These are phyloP conservation scores for Sporothrix sp. DNA, from an alignment of 2,329 filamentous ascomycete genomes.

Conservation along the genomic window DNA sequence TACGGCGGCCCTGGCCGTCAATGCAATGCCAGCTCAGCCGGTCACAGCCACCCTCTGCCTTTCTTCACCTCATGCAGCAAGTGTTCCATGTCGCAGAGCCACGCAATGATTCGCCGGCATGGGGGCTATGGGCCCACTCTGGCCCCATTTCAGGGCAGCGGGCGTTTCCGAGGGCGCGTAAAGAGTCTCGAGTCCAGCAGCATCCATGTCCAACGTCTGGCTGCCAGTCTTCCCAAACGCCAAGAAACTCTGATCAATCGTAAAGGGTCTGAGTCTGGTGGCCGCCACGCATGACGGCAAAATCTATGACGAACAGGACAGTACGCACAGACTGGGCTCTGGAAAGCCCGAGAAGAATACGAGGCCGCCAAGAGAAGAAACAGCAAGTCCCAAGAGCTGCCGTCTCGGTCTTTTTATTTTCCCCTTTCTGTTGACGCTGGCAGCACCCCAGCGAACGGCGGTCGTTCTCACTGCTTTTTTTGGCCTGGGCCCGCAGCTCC, in stretches of 20 bases:
- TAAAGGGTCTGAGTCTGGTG: not conserved
- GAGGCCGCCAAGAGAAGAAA: no score
- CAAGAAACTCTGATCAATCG: slow-evolving; percentile 7
- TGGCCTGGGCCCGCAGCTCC: no score
- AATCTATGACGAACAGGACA: not conserved
- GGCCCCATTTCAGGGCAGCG: slow-evolving; percentile 22
- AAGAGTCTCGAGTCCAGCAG: slow-evolving; percentile 8
- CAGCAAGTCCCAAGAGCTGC: no score
- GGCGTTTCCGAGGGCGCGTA: slow-evolving; percentile 36
- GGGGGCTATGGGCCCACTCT: slow-evolving; percentile 21
- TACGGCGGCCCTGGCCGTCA: slow-evolving; percentile 3
- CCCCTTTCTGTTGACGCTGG: no score
- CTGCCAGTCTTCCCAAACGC: slow-evolving; percentile 4
- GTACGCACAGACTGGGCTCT: no score
- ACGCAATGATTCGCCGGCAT: slow-evolving; percentile 29
- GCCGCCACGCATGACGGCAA: not conserved
- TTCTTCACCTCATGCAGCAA: slow-evolving; percentile 29
- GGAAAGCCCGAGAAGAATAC: no score
- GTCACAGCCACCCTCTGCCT: slow-evolving; percentile 22
- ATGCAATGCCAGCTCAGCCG: slow-evolving; percentile 21
- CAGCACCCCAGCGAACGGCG: no score
- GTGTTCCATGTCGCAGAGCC: slow-evolving; percentile 29
- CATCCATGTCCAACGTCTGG: slow-evolving; percentile 5
- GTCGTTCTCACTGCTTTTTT: not conserved
- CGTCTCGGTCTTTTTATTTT: no score